A percentile compares a stretch with the other conserved stretches of the same genome.
These are phyloP conservation scores for Aspergillus unguis DNA, from an alignment of 2,329 filamentous ascomycete species.

Conservation along the genomic window DNA sequence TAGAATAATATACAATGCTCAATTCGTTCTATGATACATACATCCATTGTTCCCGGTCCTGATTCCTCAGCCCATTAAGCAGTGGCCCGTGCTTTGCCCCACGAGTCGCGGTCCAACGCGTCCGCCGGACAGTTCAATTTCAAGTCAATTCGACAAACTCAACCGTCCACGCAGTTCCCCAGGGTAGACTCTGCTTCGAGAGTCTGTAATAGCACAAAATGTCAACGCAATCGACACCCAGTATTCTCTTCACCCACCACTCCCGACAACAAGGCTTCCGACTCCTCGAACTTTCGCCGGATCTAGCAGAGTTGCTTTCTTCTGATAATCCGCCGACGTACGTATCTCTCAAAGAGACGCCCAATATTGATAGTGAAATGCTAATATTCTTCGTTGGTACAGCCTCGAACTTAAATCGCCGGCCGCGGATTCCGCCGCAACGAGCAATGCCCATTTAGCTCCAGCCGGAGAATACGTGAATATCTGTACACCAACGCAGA, in stretches of 20 bases:
- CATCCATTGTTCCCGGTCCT: background rate
- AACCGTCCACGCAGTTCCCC: background rate
- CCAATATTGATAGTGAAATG: background rate
- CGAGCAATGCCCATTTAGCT: constrained; percentile 14
- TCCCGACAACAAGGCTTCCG: constrained; percentile 53
- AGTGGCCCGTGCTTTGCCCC: constrained; percentile 30
- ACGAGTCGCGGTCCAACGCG: constrained; percentile 12
- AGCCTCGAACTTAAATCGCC: constrained; percentile 47
- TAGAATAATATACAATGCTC: no score
- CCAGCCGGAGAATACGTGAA: constrained; percentile 47
- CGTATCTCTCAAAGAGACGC: constrained; percentile 3
- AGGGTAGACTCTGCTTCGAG: background rate
- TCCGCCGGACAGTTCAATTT: no score
- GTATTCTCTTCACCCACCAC: constrained; percentile 41
- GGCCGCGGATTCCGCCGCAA: constrained; percentile 20
- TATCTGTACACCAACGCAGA: constrained; percentile 56
- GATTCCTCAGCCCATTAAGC: constrained; percentile 23
- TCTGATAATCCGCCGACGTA: constrained; percentile 44
- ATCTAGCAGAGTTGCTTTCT: constrained; percentile 54
- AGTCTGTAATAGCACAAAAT: constrained; percentile 20
- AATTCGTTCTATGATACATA: no score
- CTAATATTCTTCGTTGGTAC: background rate
- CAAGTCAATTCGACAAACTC: no score
- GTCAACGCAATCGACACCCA: constrained; percentile 37
- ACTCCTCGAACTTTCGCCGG: constrained; percentile 59